Evolutionary conservation across 2,329 filamentous ascomycete species (phyloP).

Genomic region (Rugonectria rugulosa): DNA sequence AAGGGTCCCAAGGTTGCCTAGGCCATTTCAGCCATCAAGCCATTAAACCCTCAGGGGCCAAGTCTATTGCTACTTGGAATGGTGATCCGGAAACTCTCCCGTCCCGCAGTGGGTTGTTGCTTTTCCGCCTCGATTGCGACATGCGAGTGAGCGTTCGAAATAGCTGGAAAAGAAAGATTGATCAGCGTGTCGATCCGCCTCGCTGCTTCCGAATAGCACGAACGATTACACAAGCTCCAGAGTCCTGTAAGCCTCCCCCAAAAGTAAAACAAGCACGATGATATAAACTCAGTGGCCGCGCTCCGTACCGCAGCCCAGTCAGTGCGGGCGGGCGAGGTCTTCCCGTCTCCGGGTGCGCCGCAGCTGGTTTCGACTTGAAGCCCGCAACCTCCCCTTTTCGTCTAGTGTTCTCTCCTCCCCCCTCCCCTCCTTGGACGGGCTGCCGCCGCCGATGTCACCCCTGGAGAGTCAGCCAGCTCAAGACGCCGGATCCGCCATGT

Average conservation of each 20-base stretch:
- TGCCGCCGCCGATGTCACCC: conserved; percentile 15
- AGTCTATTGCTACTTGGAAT: too few relatives aligned
- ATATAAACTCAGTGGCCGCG: not conserved
- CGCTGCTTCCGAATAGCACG: too few relatives aligned
- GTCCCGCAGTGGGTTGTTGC: conserved; percentile 1
- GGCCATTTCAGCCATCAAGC: not conserved
- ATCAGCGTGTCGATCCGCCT: conserved; percentile 14
- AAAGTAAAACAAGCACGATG: too few relatives aligned
- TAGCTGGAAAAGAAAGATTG: not conserved
- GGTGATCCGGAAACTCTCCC: conserved; percentile 8
- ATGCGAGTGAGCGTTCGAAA: too few relatives aligned
- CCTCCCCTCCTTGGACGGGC: too few relatives aligned
- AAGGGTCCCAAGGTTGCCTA: not conserved
- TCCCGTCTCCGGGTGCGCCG: conserved; percentile 1
- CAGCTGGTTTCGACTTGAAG: too few relatives aligned
- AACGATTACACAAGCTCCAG: too few relatives aligned
- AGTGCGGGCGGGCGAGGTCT: not conserved
- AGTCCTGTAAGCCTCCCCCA: too few relatives aligned
- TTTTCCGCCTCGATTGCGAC: conserved; percentile 4
- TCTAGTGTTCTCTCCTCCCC: not conserved
- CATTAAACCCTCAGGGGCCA: too few relatives aligned
- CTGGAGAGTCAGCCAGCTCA: not conserved
- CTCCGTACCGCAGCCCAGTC: not conserved
- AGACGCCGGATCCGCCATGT: not conserved
- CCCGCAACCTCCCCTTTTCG: conserved; percentile 6